Conservation (phyloP, 305 asterid genomes). For the Plantago lanceolata region DNA sequence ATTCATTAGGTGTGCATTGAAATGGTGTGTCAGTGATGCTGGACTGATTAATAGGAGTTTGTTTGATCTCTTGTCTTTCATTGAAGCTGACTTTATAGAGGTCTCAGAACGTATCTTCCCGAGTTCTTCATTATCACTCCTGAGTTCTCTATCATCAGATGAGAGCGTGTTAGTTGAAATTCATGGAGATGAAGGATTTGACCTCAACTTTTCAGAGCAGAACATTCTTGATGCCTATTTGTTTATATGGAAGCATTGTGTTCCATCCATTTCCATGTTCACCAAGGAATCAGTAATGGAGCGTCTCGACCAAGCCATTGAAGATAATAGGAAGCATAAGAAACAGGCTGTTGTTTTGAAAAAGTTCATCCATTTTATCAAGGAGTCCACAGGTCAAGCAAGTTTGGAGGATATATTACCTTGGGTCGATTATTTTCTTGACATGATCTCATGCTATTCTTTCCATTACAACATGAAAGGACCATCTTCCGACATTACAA, state of each 20-base stretch:
- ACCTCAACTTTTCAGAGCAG: neutral
- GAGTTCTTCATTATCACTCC: neutral
- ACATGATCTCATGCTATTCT: neutral
- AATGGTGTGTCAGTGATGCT: neutral
- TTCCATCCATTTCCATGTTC: neutral
- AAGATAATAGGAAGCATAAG: neutral
- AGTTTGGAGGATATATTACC: neutral
- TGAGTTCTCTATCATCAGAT: neutral
- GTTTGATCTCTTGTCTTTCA: neutral
- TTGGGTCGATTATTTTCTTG: neutral
- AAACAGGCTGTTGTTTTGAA: neutral
- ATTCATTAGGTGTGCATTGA: neutral
- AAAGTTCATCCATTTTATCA: neutral
- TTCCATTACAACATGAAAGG: neutral
- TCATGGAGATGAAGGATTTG: neutral
- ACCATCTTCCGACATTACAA: neutral
- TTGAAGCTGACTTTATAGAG: neutral
- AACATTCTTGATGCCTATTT: neutral
- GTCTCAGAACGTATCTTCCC: neutral
- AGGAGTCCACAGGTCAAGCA: neutral
- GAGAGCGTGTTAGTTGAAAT: neutral
- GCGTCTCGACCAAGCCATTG: neutral
- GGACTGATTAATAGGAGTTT: neutral
- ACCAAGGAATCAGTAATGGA: neutral
- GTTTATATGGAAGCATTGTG: neutral